Percentiles rank a stretch among this genome's conserved stretches.
These are phyloP conservation scores for Botrytis squamosa DNA, from an alignment of 2,329 filamentous ascomycete species.

Conservation along the genomic window DNA sequence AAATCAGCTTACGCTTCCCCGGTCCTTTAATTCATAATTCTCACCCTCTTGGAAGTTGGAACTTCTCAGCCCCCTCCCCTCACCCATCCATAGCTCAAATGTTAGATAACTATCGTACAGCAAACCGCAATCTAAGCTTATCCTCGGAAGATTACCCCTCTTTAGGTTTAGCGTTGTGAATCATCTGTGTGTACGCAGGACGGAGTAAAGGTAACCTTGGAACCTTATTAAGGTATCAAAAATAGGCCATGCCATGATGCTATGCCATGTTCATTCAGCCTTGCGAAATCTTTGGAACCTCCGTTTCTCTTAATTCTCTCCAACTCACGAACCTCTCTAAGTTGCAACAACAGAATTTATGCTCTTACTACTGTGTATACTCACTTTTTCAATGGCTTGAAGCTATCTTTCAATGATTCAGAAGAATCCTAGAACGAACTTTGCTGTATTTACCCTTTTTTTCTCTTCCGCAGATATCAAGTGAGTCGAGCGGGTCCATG, in stretches of 20 bases:
- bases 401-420: neutral
- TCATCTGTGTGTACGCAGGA: neutral
- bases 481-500: conserved; percentile 10
- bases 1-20: neutral
- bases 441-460: neutral
- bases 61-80: neutral
- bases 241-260: neutral
- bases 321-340: neutral
- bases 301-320: neutral
- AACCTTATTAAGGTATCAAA: neutral
- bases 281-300: conserved; percentile 1
- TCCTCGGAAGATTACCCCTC: neutral
- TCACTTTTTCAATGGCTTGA: neutral
- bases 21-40: neutral
- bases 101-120: neutral
- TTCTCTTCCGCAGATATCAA: neutral
- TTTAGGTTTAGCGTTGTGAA: neutral
- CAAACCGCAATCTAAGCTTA: neutral
- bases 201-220: neutral
- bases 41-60: neutral
- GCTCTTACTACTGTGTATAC: neutral
- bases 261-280: conserved; percentile 5
- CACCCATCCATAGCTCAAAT: neutral
- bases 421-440: neutral
- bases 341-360: neutral